phyloP scores from a whole-genome alignment of 2,329 filamentous ascomycete species.

The Cucurbitaria berberidis region DNA sequence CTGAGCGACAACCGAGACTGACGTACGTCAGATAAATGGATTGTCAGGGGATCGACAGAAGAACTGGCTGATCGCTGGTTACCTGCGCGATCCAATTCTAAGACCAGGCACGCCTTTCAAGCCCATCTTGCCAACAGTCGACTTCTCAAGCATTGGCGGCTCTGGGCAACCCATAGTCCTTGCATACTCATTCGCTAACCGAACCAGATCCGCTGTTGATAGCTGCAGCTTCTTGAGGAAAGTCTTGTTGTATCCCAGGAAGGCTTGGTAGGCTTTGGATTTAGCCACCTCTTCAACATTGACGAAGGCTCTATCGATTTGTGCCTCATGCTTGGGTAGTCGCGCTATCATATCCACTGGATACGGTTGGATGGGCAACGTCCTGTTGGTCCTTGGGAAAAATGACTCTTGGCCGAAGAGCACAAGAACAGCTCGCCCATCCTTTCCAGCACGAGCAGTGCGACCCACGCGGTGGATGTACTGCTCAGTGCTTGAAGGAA shows the following conservation, averaged over 20 bases:
- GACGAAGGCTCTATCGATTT: conserved; percentile 43
- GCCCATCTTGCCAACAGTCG: conserved; percentile 56
- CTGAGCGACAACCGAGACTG: not conserved
- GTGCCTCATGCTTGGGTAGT: conserved; percentile 39
- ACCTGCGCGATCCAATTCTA: conserved; percentile 35
- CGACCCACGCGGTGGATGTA: conserved; percentile 52
- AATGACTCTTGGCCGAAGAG: conserved; percentile 60
- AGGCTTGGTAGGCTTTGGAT: conserved; percentile 55
- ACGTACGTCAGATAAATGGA: not conserved
- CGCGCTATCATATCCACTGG: conserved; percentile 50
- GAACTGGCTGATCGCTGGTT: not conserved
- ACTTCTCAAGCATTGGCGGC: conserved; percentile 54
- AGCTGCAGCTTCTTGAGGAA: conserved; percentile 53
- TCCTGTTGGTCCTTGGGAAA: conserved; percentile 57
- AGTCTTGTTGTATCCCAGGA: conserved; percentile 56
- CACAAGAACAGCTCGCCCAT: conserved; percentile 61
- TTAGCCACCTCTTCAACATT: conserved; percentile 51
- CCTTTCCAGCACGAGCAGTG: conserved; percentile 52
- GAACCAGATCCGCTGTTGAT: conserved; percentile 49
- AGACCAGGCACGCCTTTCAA: conserved; percentile 54
- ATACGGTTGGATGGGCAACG: conserved; percentile 59
- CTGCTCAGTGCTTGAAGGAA: conserved; percentile 59
- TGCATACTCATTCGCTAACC: conserved; percentile 53
- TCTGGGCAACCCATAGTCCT: conserved; percentile 53
- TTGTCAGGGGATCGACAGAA: not conserved